Percentiles rank a stretch among this genome's conserved stretches.
Conservation (phyloP, 345 rosid species). For the Populus pruinosa region DNA sequence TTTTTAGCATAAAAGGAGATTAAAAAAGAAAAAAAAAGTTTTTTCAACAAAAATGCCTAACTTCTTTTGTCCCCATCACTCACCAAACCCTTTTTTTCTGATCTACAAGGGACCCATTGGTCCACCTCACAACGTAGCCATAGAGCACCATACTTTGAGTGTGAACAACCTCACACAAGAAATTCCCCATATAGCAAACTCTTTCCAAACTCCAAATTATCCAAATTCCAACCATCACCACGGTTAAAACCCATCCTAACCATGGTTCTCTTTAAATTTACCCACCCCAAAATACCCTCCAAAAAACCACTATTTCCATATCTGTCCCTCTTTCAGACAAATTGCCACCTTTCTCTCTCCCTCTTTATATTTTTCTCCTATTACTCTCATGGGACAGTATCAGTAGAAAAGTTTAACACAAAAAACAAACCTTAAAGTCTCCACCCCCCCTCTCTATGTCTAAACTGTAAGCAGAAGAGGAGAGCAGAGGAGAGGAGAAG, state of each 20-base stretch:
- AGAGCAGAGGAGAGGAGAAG: not conserved
- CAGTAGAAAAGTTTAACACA: not conserved
- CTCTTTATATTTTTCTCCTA: not conserved
- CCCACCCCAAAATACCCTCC: not conserved
- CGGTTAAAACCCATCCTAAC: constrained; percentile 7
- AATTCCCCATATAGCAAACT: not conserved
- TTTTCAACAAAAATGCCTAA: not conserved
- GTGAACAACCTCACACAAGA: not conserved
- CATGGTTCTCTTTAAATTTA: not conserved
- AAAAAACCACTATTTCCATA: not conserved
- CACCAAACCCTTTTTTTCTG: not conserved
- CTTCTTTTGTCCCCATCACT: not conserved
- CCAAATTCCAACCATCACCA: not conserved
- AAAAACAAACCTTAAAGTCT: not conserved
- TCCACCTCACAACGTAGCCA: not conserved
- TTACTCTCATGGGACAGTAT: not conserved
- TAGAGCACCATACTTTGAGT: not conserved
- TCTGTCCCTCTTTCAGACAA: not conserved
- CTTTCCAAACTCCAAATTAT: not conserved
- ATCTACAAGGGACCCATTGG: not conserved
- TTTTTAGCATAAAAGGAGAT: not conserved
- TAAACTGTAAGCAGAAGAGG: not conserved
- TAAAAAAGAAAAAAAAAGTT: not conserved
- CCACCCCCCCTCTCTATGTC: not conserved
- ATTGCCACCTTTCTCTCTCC: not conserved